Conservation (phyloP, 139 green algal species). For the Auxenochlorella protothecoides region DNA sequence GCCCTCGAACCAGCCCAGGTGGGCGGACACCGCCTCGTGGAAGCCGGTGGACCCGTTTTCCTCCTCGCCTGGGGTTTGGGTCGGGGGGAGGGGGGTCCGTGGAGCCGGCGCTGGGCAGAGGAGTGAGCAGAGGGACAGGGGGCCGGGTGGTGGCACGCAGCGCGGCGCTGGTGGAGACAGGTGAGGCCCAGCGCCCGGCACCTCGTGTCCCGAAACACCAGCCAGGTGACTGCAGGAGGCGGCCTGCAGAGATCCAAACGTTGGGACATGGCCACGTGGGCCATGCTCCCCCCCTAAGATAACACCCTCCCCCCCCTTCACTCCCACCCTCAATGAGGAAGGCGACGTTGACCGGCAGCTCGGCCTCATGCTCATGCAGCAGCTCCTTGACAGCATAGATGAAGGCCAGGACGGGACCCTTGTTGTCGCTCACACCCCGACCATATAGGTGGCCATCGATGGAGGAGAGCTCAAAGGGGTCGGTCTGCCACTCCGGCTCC, state of each 20-base stretch:
- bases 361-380: conserved; percentile 34
- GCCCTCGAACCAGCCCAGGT: conserved; percentile 68
- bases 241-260: too few relatives aligned
- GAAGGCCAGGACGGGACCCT: conserved; percentile 72
- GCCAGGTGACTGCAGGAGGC: too few relatives aligned
- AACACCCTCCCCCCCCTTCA: not conserved
- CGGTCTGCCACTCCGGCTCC: conserved; percentile 72
- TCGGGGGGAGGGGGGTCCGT: too few relatives aligned
- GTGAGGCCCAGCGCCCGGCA: too few relatives aligned
- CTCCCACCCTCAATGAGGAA: conserved; percentile 80
- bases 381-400: conserved; percentile 84
- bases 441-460: conserved; percentile 87
- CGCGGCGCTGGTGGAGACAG: too few relatives aligned
- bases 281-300: too few relatives aligned
- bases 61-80: conserved; percentile 21
- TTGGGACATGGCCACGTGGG: too few relatives aligned
- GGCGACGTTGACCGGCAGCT: conserved; percentile 77
- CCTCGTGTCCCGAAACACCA: too few relatives aligned
- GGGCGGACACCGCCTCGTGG: conserved; percentile 52
- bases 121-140: too few relatives aligned
- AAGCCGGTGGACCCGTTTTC: conserved; percentile 54
- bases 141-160: too few relatives aligned
- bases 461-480: conserved; percentile 73
- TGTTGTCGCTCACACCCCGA: conserved; percentile 84
- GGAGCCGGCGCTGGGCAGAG: too few relatives aligned